Evolutionary conservation across 306 rosid species (phyloP), one percentile per base, ranked within the genome.

Genomic region (Notholithocarpus densiflorus): DNA sequence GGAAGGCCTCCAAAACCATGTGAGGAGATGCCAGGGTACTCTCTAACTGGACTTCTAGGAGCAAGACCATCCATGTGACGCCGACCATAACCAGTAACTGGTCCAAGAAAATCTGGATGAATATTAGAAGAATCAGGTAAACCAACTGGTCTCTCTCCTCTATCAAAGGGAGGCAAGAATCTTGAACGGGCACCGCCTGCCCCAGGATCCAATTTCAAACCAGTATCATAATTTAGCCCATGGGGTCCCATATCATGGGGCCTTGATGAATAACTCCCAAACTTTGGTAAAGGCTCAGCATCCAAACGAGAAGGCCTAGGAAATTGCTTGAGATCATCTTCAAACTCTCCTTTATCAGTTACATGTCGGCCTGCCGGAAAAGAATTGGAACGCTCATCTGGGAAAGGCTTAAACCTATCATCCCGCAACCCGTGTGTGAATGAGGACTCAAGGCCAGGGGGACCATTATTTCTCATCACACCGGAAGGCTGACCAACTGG

Each of bases 31-130:
- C 90, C 92, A 78, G 82, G 81, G 84, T 84, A 88, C 79, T 91
- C 97, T 82, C 87, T 78, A 84, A 60, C 77, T 45, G 95, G 97
- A 82, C 97, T 92, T 83, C 91, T 85, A 6, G 87, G 86, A 79
- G 77, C 86, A 79, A 87, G 79, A 61, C 93, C 89, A 82, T 91
- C 96, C 81, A 83, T 68, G 66, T 43, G 88, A 82, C 73, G 92
- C 23, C 84, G 87, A 77, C 88, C 91, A 81, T 75, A 82, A 40
- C 85, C 86, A 79, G 88, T 88, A 80, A 84, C 91, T 56, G 80
- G 79, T 80, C 93, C 94, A 78, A 76, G 85, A 86, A 83, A 84
- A 69, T 92, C 90, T 43, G 90, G 81, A 74, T 76, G 91, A 70
- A 81, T 61, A 48, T 56, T 86, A 75, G 76, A 65, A 40, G 90